A percentile compares a stretch with the other conserved stretches of the same genome.
phyloP scores from a whole-genome alignment of 805 yeast species.

The Metschnikowia santaceciliae region DNA sequence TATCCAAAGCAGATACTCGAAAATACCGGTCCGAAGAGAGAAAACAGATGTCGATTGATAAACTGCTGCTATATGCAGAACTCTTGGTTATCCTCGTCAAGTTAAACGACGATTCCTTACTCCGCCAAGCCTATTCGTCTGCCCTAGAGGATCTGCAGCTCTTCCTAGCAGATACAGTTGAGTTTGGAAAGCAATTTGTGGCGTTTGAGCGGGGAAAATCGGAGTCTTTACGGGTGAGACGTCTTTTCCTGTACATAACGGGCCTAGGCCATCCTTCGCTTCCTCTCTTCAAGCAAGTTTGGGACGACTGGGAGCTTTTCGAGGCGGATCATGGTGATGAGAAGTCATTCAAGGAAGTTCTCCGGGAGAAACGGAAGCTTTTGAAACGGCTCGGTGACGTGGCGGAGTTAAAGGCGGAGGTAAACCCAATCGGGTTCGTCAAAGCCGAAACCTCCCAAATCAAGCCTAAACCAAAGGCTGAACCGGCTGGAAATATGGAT shows the following conservation, averaged over 20 bases:
- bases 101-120: not conserved
- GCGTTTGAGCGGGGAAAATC: constrained; percentile 49
- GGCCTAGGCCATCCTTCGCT: constrained; percentile 22
- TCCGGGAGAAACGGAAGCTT: constrained; percentile 51
- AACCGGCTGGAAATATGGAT: too few species aligned
- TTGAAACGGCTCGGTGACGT: constrained; percentile 18
- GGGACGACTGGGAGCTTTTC: constrained; percentile 72
- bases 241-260: constrained; percentile 44
- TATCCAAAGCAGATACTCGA: constrained; percentile 4
- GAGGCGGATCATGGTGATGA: constrained; percentile 73
- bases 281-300: constrained; percentile 23
- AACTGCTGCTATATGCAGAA: constrained; percentile 20
- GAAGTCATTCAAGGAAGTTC: constrained; percentile 68
- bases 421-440: constrained; percentile 47
- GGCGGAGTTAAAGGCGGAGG: constrained; percentile 10
- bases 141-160: constrained; percentile 42
- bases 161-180: constrained; percentile 39
- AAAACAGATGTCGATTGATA: constrained; percentile 18
- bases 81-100: not conserved
- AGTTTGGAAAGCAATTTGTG: constrained; percentile 52
- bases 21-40: constrained; percentile 6
- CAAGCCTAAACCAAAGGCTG: too few species aligned
- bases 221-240: constrained; percentile 60
- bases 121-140: constrained; percentile 24
- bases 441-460: constrained; percentile 23